These are phyloP conservation scores for Tinospora cordifolia DNA, from an alignment of 164 flowering plant genomes.

Conservation along the genomic window DNA sequence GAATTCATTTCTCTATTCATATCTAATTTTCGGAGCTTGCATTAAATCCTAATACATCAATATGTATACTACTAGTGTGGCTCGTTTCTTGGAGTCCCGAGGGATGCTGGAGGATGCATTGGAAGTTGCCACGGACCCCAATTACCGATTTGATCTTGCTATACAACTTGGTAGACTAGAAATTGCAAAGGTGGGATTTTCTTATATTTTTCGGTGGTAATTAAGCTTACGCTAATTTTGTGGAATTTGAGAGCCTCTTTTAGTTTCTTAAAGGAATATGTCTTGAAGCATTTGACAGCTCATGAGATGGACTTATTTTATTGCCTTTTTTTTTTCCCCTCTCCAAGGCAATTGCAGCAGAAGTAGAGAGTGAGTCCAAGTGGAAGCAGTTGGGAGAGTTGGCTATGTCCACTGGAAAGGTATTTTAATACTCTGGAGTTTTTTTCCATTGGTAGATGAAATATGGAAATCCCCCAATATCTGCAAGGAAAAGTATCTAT, in stretches of 20 bases:
- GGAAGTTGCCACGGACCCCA: slow-evolving; percentile 96
- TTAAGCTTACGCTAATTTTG: neutral
- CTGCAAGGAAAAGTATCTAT: neutral
- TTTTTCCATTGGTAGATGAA: neutral
- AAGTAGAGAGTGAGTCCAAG: slow-evolving; percentile 81
- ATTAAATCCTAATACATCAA: slow-evolving; percentile 5
- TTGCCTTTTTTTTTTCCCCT: neutral
- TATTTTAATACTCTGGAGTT: slow-evolving; percentile 12
- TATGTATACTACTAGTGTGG: slow-evolving; percentile 45
- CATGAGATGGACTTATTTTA: neutral
- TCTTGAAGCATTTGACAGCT: neutral
- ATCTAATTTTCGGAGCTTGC: neutral
- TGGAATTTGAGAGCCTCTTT: neutral
- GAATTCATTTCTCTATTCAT: neutral
- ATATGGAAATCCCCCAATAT: neutral
- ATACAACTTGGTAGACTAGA: slow-evolving; percentile 85
- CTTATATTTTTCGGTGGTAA: neutral
- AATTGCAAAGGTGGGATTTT: slow-evolving; percentile 62
- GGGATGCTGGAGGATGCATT: slow-evolving; percentile 94
- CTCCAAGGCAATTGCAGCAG: slow-evolving; percentile 68
- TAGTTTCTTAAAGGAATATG: neutral
- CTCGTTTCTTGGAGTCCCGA: slow-evolving; percentile 91
- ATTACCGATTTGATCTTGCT: slow-evolving; percentile 93
- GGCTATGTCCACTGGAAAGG: slow-evolving; percentile 95
- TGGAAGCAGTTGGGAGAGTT: slow-evolving; percentile 99